phyloP scores from a whole-genome alignment of 805 yeast genomes.

The Wickerhamomyces chambardii region DNA sequence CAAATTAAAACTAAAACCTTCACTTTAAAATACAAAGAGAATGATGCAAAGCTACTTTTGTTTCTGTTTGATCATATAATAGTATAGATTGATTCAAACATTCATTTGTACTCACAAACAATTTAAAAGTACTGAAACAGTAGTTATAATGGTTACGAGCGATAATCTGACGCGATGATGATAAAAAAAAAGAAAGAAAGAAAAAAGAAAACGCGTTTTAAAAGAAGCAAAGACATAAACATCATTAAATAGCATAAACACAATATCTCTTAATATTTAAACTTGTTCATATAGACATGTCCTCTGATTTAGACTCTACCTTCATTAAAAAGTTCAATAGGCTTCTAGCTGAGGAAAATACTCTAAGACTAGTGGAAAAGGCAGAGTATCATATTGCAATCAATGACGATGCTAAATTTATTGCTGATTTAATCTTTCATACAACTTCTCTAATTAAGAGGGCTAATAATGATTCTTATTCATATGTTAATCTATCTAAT shows the following conservation, averaged over 20 bases:
- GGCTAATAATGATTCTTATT: conserved; percentile 28
- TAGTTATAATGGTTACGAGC: no score
- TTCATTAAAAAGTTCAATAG: conserved; percentile 28
- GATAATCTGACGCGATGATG: no score
- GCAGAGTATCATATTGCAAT: conserved; percentile 75
- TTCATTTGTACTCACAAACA: no score
- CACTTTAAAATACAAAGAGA: no score
- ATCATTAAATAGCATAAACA: neutral
- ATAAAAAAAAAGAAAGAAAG: no score
- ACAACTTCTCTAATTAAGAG: conserved; percentile 76
- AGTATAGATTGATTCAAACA: no score
- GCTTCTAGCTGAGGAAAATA: conserved; percentile 27
- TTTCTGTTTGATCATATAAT: no score
- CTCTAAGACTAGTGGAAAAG: conserved; percentile 70
- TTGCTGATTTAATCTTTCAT: conserved; percentile 79
- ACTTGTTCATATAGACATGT: neutral
- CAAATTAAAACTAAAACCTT: no score
- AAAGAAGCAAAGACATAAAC: neutral
- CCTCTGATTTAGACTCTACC: neutral
- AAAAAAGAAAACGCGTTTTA: no score
- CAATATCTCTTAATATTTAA: no score
- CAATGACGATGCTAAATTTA: conserved; percentile 67
- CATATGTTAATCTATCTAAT: conserved; percentile 70
- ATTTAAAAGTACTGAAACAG: no score
- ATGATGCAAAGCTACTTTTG: no score